Evolutionary conservation across 2,329 filamentous ascomycete genomes (phyloP).

Genomic region (Ilyonectria sp.): DNA sequence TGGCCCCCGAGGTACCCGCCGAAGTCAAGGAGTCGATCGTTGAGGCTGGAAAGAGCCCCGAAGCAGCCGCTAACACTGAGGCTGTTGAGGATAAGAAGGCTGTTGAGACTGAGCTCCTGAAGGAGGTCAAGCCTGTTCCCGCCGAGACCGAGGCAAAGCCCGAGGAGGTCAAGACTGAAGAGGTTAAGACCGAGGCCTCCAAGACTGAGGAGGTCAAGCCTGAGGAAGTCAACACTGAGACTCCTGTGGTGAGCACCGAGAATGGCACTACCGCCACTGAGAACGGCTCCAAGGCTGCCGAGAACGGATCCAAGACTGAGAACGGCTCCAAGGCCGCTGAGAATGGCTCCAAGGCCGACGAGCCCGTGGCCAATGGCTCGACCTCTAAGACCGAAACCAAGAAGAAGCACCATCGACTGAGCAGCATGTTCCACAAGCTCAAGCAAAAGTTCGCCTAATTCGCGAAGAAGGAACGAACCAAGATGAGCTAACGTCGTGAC

Average conservation of each 20-base stretch:
- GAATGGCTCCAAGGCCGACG: slow-evolving; percentile 30
- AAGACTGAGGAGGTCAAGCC: slow-evolving; percentile 37
- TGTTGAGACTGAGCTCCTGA: slow-evolving; percentile 81
- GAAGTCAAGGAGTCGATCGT: slow-evolving; percentile 72
- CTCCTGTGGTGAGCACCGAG: slow-evolving; percentile 32
- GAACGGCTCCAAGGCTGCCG: slow-evolving; percentile 43
- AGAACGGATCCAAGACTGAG: slow-evolving; percentile 37
- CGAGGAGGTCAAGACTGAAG: slow-evolving; percentile 33
- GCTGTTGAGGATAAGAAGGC: slow-evolving; percentile 83
- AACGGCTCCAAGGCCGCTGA: slow-evolving; percentile 45
- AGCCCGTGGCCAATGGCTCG: slow-evolving; percentile 39
- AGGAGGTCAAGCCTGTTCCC: slow-evolving; percentile 66
- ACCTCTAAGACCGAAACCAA: slow-evolving; percentile 60
- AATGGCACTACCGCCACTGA: slow-evolving; percentile 41
- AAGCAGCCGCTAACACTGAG: slow-evolving; percentile 78
- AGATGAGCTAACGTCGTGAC: slow-evolving; percentile 46
- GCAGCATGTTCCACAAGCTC: slow-evolving; percentile 73
- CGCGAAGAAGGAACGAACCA: slow-evolving; percentile 28
- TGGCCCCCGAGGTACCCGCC: slow-evolving; percentile 65
- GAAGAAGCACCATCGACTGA: slow-evolving; percentile 78
- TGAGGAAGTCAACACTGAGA: slow-evolving; percentile 28
- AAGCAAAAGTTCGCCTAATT: slow-evolving; percentile 61
- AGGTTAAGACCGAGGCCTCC: slow-evolving; percentile 26
- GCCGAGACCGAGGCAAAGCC: slow-evolving; percentile 37
- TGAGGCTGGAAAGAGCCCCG: slow-evolving; percentile 74